phyloP scores from a whole-genome alignment of 2,329 filamentous ascomycete genomes.

The Penicillium psychrosexuale region DNA sequence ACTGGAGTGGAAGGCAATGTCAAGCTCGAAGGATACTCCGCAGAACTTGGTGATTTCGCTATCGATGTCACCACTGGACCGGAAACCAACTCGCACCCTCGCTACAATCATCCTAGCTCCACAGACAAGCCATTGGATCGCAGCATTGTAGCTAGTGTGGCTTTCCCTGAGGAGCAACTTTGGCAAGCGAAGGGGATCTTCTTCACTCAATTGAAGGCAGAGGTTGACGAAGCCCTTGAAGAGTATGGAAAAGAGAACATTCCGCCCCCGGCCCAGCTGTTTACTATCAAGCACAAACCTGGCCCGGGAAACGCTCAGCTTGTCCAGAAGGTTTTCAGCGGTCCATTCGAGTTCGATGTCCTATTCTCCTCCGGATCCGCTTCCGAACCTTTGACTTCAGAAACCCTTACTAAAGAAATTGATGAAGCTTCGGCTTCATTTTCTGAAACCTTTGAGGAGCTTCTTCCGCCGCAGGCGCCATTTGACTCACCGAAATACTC shows the following conservation, averaged over 20 bases:
- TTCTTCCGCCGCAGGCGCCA: slow-evolving; percentile 71
- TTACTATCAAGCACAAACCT: slow-evolving; percentile 66
- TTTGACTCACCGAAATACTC: slow-evolving; percentile 71
- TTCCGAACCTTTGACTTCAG: slow-evolving; percentile 51
- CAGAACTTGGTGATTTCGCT: slow-evolving; percentile 73
- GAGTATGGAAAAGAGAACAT: slow-evolving; percentile 63
- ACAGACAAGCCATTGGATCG: slow-evolving; percentile 68
- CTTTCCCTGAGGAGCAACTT: slow-evolving; percentile 63
- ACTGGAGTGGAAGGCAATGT: slow-evolving; percentile 61
- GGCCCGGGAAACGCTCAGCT: slow-evolving; percentile 74
- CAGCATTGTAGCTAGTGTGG: slow-evolving; percentile 71
- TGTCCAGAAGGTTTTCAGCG: slow-evolving; percentile 87
- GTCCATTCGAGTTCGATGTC: slow-evolving; percentile 87
- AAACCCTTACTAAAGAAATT: slow-evolving; percentile 69
- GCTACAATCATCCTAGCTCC: slow-evolving; percentile 60
- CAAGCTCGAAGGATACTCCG: slow-evolving; percentile 65
- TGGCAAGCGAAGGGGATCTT: slow-evolving; percentile 76
- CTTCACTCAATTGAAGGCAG: slow-evolving; percentile 62
- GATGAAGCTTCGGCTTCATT: slow-evolving; percentile 65
- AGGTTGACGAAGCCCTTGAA: slow-evolving; percentile 58
- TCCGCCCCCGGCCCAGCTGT: slow-evolving; percentile 80
- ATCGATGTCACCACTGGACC: slow-evolving; percentile 71
- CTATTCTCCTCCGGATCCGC: slow-evolving; percentile 79
- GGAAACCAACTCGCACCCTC: slow-evolving; percentile 58
- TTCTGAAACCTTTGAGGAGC: slow-evolving; percentile 66